These are phyloP conservation scores for Torulaspora gathmanii DNA, from an alignment of 805 yeast genomes.

Conservation along the genomic window DNA sequence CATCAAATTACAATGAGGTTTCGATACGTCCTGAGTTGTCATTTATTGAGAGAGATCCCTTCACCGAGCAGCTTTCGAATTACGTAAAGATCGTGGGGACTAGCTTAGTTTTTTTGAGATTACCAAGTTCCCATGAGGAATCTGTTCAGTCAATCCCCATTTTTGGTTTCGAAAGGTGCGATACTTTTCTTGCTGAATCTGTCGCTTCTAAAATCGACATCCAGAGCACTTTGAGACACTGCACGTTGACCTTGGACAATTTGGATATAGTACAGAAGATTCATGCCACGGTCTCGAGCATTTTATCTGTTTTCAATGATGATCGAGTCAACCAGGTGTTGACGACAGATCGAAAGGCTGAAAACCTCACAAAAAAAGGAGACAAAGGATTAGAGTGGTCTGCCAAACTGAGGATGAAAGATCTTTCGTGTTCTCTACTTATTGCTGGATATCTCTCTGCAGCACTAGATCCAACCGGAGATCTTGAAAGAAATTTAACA, in stretches of 20 bases:
- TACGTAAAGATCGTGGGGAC: slow-evolving; percentile 25
- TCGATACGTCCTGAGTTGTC: slow-evolving; percentile 11
- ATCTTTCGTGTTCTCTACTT: slow-evolving; percentile 22
- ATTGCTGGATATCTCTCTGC: slow-evolving; percentile 22
- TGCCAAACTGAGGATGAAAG: slow-evolving; percentile 27
- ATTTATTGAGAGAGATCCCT: slow-evolving; percentile 12
- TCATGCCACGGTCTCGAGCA: slow-evolving; percentile 6
- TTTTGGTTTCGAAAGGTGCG: slow-evolving; percentile 30
- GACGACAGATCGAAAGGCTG: not conserved
- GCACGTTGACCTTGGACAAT: slow-evolving; percentile 23
- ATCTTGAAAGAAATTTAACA: slow-evolving; percentile 19
- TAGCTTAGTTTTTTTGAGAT: slow-evolving; percentile 19
- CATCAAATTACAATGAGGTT: slow-evolving; percentile 4
- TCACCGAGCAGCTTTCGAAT: slow-evolving; percentile 18
- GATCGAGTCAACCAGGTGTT: not conserved
- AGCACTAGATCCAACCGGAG: slow-evolving; percentile 24
- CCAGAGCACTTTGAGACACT: slow-evolving; percentile 30
- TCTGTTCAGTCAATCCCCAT: slow-evolving; percentile 22
- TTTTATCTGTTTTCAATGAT: slow-evolving; percentile 1
- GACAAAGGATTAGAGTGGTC: slow-evolving; percentile 17
- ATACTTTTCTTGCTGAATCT: slow-evolving; percentile 22
- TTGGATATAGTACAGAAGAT: slow-evolving; percentile 21
- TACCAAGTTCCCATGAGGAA: slow-evolving; percentile 8
- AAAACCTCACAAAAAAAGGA: not conserved
- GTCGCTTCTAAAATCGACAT: slow-evolving; percentile 13